Percentiles rank a stretch among this genome's conserved stretches.
Evolutionary conservation across 345 rosid genomes (phyloP).

Genomic region (Eutrema yunnanense): DNA sequence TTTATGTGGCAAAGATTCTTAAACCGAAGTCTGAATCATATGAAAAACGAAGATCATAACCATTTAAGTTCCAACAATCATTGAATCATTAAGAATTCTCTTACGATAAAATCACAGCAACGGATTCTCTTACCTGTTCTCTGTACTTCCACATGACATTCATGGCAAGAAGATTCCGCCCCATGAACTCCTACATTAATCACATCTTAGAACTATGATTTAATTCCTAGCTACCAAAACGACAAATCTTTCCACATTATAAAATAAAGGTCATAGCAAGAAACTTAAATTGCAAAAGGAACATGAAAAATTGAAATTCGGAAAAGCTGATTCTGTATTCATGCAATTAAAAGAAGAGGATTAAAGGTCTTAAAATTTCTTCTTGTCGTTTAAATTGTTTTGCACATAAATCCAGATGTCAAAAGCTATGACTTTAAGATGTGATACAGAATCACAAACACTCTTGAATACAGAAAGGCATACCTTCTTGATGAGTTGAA

Average conservation of each 20-base stretch:
- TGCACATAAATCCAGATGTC: neutral
- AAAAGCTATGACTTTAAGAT: neutral
- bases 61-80: neutral
- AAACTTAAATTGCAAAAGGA: neutral
- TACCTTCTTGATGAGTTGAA: slow-evolving; percentile 93
- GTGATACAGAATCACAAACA: neutral
- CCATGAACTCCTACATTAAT: slow-evolving; percentile 88
- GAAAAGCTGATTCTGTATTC: neutral
- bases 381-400: neutral
- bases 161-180: slow-evolving; percentile 85
- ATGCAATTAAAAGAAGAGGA: neutral
- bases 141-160: slow-evolving; percentile 99
- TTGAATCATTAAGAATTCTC: neutral
- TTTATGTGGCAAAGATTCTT: neutral
- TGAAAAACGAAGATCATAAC: neutral
- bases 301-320: neutral
- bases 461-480: neutral
- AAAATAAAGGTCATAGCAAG: neutral
- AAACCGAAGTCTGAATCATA: neutral
- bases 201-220: slow-evolving; percentile 18
- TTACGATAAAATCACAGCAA: neutral
- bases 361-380: neutral
- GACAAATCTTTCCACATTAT: neutral
- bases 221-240: neutral
- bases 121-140: slow-evolving; percentile 61